Base-by-base conservation (phyloP, 164 flowering plant species). In the Tinospora cordifolia region DNA sequence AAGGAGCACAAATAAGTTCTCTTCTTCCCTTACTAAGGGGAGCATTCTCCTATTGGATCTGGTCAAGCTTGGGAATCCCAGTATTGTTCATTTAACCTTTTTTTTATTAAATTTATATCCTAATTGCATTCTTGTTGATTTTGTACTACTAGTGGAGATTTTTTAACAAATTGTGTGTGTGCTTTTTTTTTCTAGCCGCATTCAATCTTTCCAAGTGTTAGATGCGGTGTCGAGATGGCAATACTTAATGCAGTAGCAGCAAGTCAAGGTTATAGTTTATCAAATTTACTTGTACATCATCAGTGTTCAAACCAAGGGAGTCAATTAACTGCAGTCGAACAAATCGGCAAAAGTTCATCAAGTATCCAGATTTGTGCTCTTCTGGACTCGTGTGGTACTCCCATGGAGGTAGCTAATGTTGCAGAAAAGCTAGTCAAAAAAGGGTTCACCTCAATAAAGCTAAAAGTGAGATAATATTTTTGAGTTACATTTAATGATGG, bases 181-280 rank as follows among this genome's bases (percentile, higher is more conserved):
- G 59, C 19, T 51, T 11, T 34, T 73, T 36, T 67, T 74, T 22
- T 78, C 51, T 78, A 94, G 97, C 90, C 88, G 62, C 66, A 59
- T 77, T 85, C 96, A 44, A 75, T 94, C 47, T 85, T 84, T 70
- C 97, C 99, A 30, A 94, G 99, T 85, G 99, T 92, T 58, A 76
- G 96, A 79, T 92, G 93, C 81, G 98, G 98, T 62, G 69, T 94
- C 67, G 99, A 94, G 83, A 92, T 90, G 97, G 98, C 99, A 26
- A 72, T 90, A 60, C 89, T 94, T 44, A 90, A 84, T 79, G 92
- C 92, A n/a, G 68, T 92, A 67, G 97, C 92, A 17, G 84, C 81
- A 71, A 83, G 76, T 54, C 79, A 83, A 62, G 86, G 82, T 65
- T 83, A 80, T 49, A 84, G 80, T 74, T 78, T 95, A 27, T 81